These are phyloP conservation scores for Didymellaceae sp. DNA, from an alignment of 2,329 filamentous ascomycete species.

Conservation along the genomic window DNA sequence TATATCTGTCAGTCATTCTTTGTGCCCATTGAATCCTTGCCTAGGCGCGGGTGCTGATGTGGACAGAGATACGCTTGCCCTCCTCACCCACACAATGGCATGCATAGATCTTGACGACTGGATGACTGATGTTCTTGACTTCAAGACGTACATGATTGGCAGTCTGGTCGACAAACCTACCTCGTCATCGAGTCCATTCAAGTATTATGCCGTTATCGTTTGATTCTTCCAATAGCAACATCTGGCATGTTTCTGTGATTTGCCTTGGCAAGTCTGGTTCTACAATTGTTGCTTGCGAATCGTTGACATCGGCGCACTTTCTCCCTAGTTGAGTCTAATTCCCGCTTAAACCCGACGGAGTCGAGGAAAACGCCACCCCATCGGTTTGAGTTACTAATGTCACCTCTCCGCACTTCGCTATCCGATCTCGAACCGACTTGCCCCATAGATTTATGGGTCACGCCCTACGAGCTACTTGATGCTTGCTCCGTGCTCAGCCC, in stretches of 20 bases:
- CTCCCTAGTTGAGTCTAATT: slow-evolving; percentile 5
- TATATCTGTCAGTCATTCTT: neutral
- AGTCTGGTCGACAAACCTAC: slow-evolving; percentile 2
- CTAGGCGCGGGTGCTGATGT: slow-evolving; percentile 11
- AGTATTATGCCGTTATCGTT: slow-evolving; percentile 16
- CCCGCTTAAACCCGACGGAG: slow-evolving; percentile 18
- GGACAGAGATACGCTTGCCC: slow-evolving; percentile 25
- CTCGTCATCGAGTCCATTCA: slow-evolving; percentile 1
- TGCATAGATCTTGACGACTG: slow-evolving; percentile 26
- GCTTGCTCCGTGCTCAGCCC: no score
- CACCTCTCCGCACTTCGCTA: slow-evolving; percentile 2
- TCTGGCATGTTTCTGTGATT: no score
- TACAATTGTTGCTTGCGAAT: neutral
- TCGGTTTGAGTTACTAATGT: slow-evolving; percentile 5
- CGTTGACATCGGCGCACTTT: no score
- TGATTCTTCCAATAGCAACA: no score
- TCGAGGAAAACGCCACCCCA: slow-evolving; percentile 6
- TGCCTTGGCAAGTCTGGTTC: no score
- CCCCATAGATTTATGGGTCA: neutral
- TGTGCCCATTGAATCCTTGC: neutral
- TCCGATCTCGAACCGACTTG: neutral
- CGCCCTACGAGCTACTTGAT: neutral
- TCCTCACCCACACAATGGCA: slow-evolving; percentile 24
- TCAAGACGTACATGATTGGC: slow-evolving; percentile 23
- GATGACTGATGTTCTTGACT: slow-evolving; percentile 28